phyloP scores from a whole-genome alignment of 225 moss, liverwort and hornwort species.

The Lunularia cruciata region DNA sequence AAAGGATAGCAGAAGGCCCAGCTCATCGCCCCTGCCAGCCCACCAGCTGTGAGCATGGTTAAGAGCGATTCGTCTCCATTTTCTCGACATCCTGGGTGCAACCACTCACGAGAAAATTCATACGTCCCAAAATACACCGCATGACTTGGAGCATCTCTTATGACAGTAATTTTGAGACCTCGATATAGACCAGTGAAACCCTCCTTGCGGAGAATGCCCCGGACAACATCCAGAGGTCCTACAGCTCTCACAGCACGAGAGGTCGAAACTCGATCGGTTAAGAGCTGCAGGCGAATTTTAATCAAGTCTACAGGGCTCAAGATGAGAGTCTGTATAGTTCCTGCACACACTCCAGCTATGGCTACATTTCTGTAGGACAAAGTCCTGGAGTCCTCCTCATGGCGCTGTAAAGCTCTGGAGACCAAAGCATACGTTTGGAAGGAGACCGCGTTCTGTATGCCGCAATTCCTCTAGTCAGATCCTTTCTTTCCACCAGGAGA shows the following conservation, averaged over 20 bases:
- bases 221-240: conserved; percentile 70
- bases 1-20: conserved; percentile 94
- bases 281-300: conserved; percentile 85
- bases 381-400: conserved; percentile 45
- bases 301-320: conserved; percentile 92
- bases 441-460: conserved; percentile 85
- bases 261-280: conserved; percentile 57
- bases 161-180: conserved; percentile 81
- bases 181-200: conserved; percentile 85
- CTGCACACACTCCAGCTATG: conserved; percentile 82
- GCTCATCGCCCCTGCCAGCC: conserved; percentile 82
- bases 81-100: conserved; percentile 87
- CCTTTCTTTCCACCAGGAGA: too few relatives aligned
- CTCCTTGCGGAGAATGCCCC: conserved; percentile 69
- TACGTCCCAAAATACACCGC: conserved; percentile 95
- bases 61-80: conserved; percentile 67
- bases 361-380: conserved; percentile 70
- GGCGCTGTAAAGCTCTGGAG: conserved; percentile 57
- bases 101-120: conserved; percentile 75
- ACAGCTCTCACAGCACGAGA: conserved; percentile 36
- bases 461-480: too few relatives aligned
- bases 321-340: conserved; percentile 81
- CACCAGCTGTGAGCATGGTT: conserved; percentile 95
- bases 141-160: conserved; percentile 94
- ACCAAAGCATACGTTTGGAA: conserved; percentile 90